These are phyloP conservation scores for Spirogloea muscicola DNA, from an alignment of 139 green algal species.

Conservation along the genomic window DNA sequence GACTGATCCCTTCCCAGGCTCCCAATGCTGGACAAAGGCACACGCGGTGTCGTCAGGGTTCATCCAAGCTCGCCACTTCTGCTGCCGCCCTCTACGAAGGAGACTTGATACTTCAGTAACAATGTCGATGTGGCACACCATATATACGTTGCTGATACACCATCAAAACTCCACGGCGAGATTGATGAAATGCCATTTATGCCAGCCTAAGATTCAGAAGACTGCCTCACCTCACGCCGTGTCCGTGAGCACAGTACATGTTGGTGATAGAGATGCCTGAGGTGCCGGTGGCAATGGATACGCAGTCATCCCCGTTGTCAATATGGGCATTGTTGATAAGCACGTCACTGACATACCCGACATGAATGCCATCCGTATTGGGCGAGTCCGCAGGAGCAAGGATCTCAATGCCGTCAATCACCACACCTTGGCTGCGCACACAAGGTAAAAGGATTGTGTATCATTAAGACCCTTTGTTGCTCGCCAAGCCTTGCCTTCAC, in stretches of 20 bases:
- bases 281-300: background rate
- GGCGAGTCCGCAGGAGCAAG: background rate
- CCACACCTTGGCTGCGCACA: no score
- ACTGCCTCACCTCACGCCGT: conserved; percentile 2
- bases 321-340: background rate
- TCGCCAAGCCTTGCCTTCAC: no score
- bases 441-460: no score
- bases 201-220: no score
- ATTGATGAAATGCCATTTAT: no score
- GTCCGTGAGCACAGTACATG: background rate
- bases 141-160: no score
- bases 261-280: background rate
- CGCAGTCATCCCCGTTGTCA: background rate
- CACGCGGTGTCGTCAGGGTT: background rate
- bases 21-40: background rate
- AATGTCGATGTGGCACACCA: no score
- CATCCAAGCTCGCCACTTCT: no score
- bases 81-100: no score
- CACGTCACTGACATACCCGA: background rate
- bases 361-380: conserved; percentile 20
- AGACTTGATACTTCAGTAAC: no score
- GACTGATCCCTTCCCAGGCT: background rate
- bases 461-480: no score
- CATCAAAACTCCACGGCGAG: no score
- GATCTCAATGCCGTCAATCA: background rate